Evolutionary conservation across 768 basidiomycete species (phyloP).

Genomic region (Boletus rubescentipes): DNA sequence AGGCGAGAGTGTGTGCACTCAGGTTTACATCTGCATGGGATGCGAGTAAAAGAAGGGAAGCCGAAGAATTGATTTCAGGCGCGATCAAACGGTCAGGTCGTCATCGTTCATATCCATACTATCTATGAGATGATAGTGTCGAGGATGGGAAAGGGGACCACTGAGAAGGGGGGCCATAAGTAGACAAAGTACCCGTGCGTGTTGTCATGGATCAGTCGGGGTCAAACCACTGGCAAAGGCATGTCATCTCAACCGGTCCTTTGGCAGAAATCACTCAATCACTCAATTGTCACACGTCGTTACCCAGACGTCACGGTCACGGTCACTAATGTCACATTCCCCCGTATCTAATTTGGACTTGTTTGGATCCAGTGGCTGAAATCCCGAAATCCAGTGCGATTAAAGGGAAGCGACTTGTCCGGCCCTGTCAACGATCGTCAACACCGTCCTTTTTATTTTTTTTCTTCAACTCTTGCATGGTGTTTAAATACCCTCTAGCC

Average conservation of each 20-base stretch:
- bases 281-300: neutral
- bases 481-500: conserved; percentile 42
- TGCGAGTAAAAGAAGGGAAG: neutral
- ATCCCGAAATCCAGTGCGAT: conserved; percentile 20
- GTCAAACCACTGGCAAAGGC: no score
- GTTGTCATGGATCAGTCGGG: neutral
- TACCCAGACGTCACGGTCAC: conserved; percentile 11
- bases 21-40: neutral
- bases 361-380: conserved; percentile 28
- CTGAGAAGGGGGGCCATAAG: neutral
- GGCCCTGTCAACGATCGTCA: conserved; percentile 52
- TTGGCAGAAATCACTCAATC: conserved; percentile 34
- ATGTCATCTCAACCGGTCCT: conserved; percentile 13
- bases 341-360: conserved; percentile 13
- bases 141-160: no score
- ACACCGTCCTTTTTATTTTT: conserved; percentile 40
- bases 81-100: no score
- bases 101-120: no score
- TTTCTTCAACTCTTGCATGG: conserved; percentile 36
- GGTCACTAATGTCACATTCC: neutral
- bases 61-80: no score
- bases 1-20: no score
- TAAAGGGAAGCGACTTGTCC: conserved; percentile 21
- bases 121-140: no score
- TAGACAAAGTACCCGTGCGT: conserved; percentile 10